Evolutionary conservation across 2,329 filamentous ascomycete species (phyloP).

Genomic region (Trichoderma pleuroti): DNA sequence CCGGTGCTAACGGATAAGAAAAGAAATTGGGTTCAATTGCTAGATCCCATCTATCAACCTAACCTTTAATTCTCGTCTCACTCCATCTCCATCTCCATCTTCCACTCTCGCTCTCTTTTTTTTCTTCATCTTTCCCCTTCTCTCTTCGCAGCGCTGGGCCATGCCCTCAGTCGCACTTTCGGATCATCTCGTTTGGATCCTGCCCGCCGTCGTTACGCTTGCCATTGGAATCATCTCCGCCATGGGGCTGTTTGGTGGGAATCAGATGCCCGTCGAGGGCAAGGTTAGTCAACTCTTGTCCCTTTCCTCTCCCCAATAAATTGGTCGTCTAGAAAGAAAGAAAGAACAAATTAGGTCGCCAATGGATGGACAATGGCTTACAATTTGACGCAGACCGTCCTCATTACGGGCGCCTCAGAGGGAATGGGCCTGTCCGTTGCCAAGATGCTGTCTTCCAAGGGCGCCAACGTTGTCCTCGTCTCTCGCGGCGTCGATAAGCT

Average conservation of each 20-base stretch:
- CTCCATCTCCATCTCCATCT: not conserved
- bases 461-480: constrained; percentile 82
- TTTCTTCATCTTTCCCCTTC: not conserved
- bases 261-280: constrained; percentile 80
- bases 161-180: constrained; percentile 18
- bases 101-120: not conserved
- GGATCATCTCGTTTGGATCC: constrained; percentile 24
- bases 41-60: not conserved
- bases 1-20: not conserved
- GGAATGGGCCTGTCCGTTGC: constrained; percentile 82
- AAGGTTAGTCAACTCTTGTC: constrained; percentile 53
- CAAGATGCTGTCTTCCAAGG: constrained; percentile 71
- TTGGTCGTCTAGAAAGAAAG: not conserved
- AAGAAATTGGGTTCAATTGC: not conserved
- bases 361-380: not conserved
- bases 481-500: constrained; percentile 76
- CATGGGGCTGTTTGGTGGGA: constrained; percentile 69
- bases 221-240: constrained; percentile 31
- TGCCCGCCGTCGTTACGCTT: constrained; percentile 33
- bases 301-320: not conserved
- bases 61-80: not conserved
- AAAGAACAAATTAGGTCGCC: not conserved
- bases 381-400: constrained; percentile 60
- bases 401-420: constrained; percentile 89
- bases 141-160: not conserved